phyloP scores from a whole-genome alignment of 2,329 filamentous ascomycete species.

The Clarireedia sp. region DNA sequence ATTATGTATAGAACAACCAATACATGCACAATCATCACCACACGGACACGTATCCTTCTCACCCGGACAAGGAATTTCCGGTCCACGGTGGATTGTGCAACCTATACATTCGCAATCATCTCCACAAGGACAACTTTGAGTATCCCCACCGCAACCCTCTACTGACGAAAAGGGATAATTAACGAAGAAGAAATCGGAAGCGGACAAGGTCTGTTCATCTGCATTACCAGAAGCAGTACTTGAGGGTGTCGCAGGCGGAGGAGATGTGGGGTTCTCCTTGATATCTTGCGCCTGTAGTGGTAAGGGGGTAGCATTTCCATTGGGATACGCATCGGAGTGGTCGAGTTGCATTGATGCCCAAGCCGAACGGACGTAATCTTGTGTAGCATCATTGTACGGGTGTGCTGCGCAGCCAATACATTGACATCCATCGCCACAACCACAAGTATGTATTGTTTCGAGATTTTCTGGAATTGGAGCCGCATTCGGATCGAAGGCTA shows the following conservation, averaged over 20 bases:
- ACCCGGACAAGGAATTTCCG: slow-evolving; percentile 28
- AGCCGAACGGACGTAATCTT: slow-evolving; percentile 44
- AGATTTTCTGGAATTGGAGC: slow-evolving; percentile 25
- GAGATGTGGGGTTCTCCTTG: slow-evolving; percentile 17
- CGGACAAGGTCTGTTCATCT: slow-evolving; percentile 41
- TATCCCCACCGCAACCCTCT: slow-evolving; percentile 41
- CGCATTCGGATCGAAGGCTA: slow-evolving; percentile 28
- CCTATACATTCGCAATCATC: slow-evolving; percentile 52
- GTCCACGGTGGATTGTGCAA: slow-evolving; percentile 43
- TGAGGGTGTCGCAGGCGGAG: slow-evolving; percentile 23
- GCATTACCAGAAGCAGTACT: slow-evolving; percentile 23
- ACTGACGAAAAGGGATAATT: slow-evolving; percentile 40
- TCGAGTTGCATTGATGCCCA: slow-evolving; percentile 24
- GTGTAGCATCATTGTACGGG: slow-evolving; percentile 58
- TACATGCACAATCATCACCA: slow-evolving; percentile 49
- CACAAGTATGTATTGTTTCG: slow-evolving; percentile 40
- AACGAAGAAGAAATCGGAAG: slow-evolving; percentile 52
- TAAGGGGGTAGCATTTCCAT: slow-evolving; percentile 6
- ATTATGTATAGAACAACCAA: slow-evolving; percentile 47
- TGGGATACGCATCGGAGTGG: slow-evolving; percentile 11
- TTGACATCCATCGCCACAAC: slow-evolving; percentile 57
- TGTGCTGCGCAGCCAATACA: slow-evolving; percentile 62
- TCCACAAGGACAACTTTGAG: slow-evolving; percentile 47
- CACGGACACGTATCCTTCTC: slow-evolving; percentile 45
- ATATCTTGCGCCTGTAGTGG: not conserved